Evolutionary conservation across 257 asterid species (phyloP).

Genomic region (Pogostemon cablin): DNA sequence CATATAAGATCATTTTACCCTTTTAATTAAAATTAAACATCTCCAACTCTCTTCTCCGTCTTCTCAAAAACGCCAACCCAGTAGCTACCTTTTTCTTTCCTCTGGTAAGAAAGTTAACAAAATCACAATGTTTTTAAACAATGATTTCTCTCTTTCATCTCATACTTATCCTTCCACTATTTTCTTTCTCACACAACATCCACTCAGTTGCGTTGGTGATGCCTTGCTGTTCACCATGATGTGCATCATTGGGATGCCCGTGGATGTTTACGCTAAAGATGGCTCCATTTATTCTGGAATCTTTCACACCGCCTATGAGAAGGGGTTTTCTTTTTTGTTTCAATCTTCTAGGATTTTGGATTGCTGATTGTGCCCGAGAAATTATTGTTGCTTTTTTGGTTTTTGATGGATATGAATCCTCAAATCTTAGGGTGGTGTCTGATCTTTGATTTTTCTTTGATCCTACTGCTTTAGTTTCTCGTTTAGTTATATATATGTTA

Average conservation of each 20-base stretch:
- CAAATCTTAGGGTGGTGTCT: not conserved
- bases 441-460: slow-evolving; percentile 22
- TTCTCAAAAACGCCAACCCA: too few species aligned
- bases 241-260: slow-evolving; percentile 75
- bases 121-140: too few species aligned
- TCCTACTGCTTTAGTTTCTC: not conserved
- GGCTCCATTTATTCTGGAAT: slow-evolving; percentile 88
- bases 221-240: slow-evolving; percentile 69
- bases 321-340: too few species aligned
- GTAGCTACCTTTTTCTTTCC: too few species aligned
- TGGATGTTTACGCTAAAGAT: slow-evolving; percentile 78
- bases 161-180: too few species aligned
- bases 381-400: slow-evolving; percentile 18
- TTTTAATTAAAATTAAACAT: too few species aligned
- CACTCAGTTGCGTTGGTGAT: not conserved
- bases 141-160: too few species aligned
- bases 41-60: too few species aligned
- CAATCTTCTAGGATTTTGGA: too few species aligned
- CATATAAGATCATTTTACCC: too few species aligned
- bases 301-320: slow-evolving; percentile 62
- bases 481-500: not conserved
- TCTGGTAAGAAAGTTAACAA: too few species aligned
- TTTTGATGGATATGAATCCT: slow-evolving; percentile 29
- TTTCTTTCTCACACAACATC: too few species aligned
- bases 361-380: slow-evolving; percentile 13